Evolutionary conservation across 805 yeast species (phyloP).

Genomic region (Wickerhamiella sergipiensis): DNA sequence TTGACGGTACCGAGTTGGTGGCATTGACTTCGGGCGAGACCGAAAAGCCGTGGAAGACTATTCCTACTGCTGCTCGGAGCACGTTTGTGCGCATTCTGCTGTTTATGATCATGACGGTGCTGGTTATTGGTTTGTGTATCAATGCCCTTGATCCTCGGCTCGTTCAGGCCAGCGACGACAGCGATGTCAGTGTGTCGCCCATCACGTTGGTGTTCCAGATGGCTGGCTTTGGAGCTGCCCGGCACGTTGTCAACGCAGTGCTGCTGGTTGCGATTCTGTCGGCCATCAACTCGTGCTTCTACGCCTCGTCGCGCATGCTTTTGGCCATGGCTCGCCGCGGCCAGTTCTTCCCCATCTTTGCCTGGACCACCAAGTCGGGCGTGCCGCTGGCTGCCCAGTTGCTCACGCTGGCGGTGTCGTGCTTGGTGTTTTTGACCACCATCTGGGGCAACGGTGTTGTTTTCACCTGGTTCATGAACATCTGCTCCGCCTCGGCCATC

Average conservation of each 20-base stretch:
- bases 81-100: slow-evolving; percentile 37
- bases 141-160: slow-evolving; percentile 38
- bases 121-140: slow-evolving; percentile 42
- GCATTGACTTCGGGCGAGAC: slow-evolving; percentile 48
- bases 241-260: slow-evolving; percentile 41
- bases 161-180: slow-evolving; percentile 31
- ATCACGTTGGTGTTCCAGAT: slow-evolving; percentile 39
- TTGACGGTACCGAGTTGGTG: slow-evolving; percentile 41
- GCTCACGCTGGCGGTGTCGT: slow-evolving; percentile 39
- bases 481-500: slow-evolving; percentile 47
- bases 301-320: slow-evolving; percentile 48
- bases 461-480: slow-evolving; percentile 50
- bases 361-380: slow-evolving; percentile 38
- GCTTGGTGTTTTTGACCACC: slow-evolving; percentile 55
- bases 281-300: slow-evolving; percentile 51
- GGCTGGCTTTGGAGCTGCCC: slow-evolving; percentile 30
- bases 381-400: slow-evolving; percentile 45
- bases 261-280: slow-evolving; percentile 48
- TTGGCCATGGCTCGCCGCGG: slow-evolving; percentile 46
- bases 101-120: slow-evolving; percentile 37
- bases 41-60: slow-evolving; percentile 39
- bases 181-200: slow-evolving; percentile 36
- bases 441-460: slow-evolving; percentile 40
- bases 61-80: slow-evolving; percentile 43
- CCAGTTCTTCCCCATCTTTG: slow-evolving; percentile 39